Conservation (phyloP, 345 rosid species). For the Moringa oleifera region DNA sequence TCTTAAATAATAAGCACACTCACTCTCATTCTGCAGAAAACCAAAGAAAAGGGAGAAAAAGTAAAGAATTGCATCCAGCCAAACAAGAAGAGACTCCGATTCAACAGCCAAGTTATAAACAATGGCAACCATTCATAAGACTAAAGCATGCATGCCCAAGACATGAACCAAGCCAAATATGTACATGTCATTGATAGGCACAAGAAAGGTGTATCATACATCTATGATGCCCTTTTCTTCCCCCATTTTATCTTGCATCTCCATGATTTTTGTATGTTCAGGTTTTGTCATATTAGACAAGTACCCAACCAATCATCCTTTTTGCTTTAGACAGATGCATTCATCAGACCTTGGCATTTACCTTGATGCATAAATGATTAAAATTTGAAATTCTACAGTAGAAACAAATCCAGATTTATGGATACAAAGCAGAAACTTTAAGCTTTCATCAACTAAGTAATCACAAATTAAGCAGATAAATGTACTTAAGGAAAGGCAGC, state of each 20-base stretch:
- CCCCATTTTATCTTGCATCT: no score
- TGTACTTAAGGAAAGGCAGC: neutral
- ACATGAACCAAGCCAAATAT: neutral
- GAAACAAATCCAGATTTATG: neutral
- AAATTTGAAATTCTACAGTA: neutral
- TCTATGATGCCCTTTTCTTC: no score
- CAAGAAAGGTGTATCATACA: no score
- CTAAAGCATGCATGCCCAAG: neutral
- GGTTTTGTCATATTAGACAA: neutral
- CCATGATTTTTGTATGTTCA: no score
- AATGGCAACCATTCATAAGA: neutral
- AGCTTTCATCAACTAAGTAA: neutral
- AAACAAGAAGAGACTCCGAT: neutral
- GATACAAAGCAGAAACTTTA: neutral
- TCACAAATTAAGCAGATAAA: neutral
- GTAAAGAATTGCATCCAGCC: constrained; percentile 3
- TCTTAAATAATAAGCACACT: constrained; percentile 90
- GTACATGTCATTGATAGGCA: no score
- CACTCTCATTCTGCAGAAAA: constrained; percentile 67
- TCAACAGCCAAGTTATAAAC: neutral
- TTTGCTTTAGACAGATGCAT: neutral
- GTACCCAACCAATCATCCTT: neutral
- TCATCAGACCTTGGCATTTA: neutral
- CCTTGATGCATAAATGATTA: neutral
- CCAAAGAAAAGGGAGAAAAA: constrained; percentile 7